Evolutionary conservation across 2,329 filamentous ascomycete genomes (phyloP).

Genomic region (Cladosporium colombiae): DNA sequence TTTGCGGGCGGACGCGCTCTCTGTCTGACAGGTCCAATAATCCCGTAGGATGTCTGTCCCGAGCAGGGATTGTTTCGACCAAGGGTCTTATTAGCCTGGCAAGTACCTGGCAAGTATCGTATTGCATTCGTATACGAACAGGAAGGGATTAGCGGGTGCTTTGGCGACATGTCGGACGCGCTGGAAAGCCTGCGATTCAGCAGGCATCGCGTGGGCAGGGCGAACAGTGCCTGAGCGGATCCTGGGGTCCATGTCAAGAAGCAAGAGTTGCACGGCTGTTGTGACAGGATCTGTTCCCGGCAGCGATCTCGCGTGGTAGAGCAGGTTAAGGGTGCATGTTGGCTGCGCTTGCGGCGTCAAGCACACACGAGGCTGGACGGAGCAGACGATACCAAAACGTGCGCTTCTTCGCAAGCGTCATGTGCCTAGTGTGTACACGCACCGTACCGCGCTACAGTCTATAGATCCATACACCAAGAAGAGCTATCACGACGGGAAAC

Average conservation of each 20-base stretch:
- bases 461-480: not conserved
- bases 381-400: not conserved
- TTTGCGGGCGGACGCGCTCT: not conserved
- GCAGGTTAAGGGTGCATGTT: conserved; percentile 6
- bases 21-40: not conserved
- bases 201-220: not conserved
- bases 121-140: conserved; percentile 12
- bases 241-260: not conserved
- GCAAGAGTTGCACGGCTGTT: conserved; percentile 1
- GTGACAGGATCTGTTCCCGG: conserved; percentile 9
- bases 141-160: conserved; percentile 4
- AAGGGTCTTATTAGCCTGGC: not conserved
- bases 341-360: conserved; percentile 20
- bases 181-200: conserved; percentile 1
- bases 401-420: conserved; percentile 9
- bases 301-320: conserved; percentile 16
- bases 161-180: conserved; percentile 10
- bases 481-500: not conserved
- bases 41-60: not conserved
- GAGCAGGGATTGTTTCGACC: not conserved
- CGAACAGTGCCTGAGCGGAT: conserved; percentile 15
- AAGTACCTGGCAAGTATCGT: not conserved
- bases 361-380: conserved; percentile 11
- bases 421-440: conserved; percentile 2
- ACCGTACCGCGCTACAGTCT: not conserved